Evolutionary conservation across 73 alveolate species (phyloP), one percentile per base, ranked within the genome.

Genomic region (Tetrahymena thermophila): DNA sequence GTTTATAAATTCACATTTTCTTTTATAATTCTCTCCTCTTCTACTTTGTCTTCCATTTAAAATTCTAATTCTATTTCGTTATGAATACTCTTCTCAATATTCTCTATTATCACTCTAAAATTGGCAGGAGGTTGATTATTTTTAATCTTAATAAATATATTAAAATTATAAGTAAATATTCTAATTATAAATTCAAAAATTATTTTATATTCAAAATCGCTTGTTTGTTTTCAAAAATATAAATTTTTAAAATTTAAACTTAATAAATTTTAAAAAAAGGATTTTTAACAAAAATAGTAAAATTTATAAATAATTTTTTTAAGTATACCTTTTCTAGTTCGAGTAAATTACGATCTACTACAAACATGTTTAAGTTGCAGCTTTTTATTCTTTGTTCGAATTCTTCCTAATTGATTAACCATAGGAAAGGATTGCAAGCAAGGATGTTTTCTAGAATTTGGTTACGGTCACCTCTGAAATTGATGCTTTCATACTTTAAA

Each of bases 21-120:
- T 71, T 34, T 35, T 10, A 38, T 38, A 3, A 35, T 34, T 42
- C 93, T 40, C 43, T 95, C 94, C 34, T 71, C 84, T 34, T 89
- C 71, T 34, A 85, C 34, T 15, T 40, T 43, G 35, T 95, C 97
- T 25, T 95, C 97, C 34, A 85, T 93, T 35, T 95, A 93, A 35
- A 95, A 95, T 21, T 95, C 97, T 35, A 95, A 58, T 50, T 95
- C 97, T 6, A 85, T 89, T 89, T 95, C 97, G 50, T 95, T 95
- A 40, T 95, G 97, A 9, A 95, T 93, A 25, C 94, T 95, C 84
- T 85, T 56, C 56, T 95, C 95, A 35, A 95, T 95, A 25, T 95
- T 95, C 37, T 71, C 89, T 4, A 71, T 71, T 28, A 71, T 71
- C 37, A 71, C 89, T 71, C 89, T 71, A 71, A 71, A 71, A 31